A percentile compares a stretch with the other conserved stretches of the same genome.
Evolutionary conservation across 164 flowering plant genomes (phyloP).

Genomic region (Liriodendron chinense): DNA sequence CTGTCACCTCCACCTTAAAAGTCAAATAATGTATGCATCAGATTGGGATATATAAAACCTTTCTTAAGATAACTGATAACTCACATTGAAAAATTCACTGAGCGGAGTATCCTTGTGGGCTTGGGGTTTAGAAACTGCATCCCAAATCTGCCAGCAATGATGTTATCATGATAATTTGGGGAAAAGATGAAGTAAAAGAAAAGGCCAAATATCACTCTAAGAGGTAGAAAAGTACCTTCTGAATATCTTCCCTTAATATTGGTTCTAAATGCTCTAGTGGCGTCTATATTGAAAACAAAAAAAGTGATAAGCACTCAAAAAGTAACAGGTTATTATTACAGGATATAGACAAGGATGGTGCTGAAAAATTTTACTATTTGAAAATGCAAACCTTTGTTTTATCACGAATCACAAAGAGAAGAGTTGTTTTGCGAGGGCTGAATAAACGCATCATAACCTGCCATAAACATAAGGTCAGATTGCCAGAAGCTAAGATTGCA

Average conservation of each 20-base stretch:
- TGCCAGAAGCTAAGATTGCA: background rate
- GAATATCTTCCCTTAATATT: constrained; percentile 57
- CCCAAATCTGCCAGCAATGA: constrained; percentile 53
- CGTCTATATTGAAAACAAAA: constrained; percentile 35
- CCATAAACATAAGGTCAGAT: background rate
- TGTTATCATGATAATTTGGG: background rate
- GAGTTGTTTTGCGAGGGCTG: constrained; percentile 62
- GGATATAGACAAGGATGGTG: background rate
- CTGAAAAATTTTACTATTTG: background rate
- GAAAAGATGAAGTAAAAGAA: background rate
- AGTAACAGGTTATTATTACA: background rate
- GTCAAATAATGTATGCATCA: constrained; percentile 1
- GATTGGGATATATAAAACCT: no score
- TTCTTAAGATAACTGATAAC: background rate
- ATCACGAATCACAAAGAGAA: constrained; percentile 64
- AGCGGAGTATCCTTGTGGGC: constrained; percentile 52
- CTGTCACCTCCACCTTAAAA: constrained; percentile 53
- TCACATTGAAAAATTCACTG: constrained; percentile 62
- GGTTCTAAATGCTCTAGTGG: constrained; percentile 56
- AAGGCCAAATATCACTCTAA: background rate
- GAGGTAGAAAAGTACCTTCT: constrained; percentile 36
- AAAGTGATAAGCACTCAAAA: constrained; percentile 7
- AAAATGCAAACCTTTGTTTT: constrained; percentile 48
- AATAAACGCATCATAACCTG: constrained; percentile 70
- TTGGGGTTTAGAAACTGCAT: constrained; percentile 50